Evolutionary conservation across 2,329 filamentous ascomycete species (phyloP), one percentile per base, ranked within the genome.

Genomic region (Amesomyces nigricolor): DNA sequence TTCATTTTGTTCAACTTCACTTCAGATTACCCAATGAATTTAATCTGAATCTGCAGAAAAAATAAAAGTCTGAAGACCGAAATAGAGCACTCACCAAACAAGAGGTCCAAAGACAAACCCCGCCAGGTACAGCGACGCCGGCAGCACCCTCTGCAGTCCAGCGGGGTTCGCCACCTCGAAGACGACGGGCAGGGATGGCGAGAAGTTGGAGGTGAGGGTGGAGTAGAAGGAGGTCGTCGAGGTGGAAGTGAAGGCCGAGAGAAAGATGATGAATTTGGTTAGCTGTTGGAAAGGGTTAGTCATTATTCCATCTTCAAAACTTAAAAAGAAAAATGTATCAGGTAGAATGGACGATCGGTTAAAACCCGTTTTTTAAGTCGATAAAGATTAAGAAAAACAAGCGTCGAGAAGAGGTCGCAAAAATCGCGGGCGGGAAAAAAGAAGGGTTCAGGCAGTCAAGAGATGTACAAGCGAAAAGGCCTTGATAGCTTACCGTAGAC

Each of bases 81-180:
- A 14, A 5, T 19, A 0, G 11, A 8, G 5, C 6, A 14, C 46
- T 4, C 17, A 47, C 46, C 40, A 66, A n/a, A 65, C 58, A 3
- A 67, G 51, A 2, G 65, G 65, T 2, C 65, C 65, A 29, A 63
- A 58, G 5, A 66, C 57, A 30, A 63, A 67, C 4, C 65, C 65
- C 5, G 64, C 56, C 0, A 67, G 60, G 46, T 60, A 67, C 3
- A 62, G 57, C 0, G 63, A 65, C 9, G 62, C 61, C 9, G 65
- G 64, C 4, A 67, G 60, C 9, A 65, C 53, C 8, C 57, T 53
- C 19, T 65, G 54, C 0, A 61, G 58, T 0, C 64, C 64, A 9
- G 51, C 14, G 10, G 56, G 49, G 19, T 51, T 22, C 1, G 63
- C 54, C 3, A 67, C 53, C 35, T 55, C 4, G 51, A 64, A 66